These are phyloP conservation scores for Asclepias syriaca DNA, from an alignment of 257 asterid genomes.

Conservation along the genomic window DNA sequence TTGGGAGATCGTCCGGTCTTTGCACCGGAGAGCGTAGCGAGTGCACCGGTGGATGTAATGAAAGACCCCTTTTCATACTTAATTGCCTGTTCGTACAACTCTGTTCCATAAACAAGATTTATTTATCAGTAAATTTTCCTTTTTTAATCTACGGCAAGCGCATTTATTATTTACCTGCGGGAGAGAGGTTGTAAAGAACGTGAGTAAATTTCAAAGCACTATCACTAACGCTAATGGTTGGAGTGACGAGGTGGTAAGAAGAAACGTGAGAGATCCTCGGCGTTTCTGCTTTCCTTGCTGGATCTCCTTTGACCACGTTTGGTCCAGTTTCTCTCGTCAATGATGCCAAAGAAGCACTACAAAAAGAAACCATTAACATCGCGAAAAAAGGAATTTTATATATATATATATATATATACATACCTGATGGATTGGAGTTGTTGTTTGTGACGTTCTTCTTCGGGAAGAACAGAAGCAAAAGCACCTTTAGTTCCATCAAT, in stretches of 20 bases:
- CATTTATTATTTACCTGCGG: slow-evolving; percentile 47
- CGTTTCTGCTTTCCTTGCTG: slow-evolving; percentile 48
- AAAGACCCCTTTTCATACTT: slow-evolving; percentile 63
- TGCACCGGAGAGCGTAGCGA: slow-evolving; percentile 73
- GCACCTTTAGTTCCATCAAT: slow-evolving; percentile 36
- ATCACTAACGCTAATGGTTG: slow-evolving; percentile 51
- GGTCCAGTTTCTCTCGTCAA: slow-evolving; percentile 82
- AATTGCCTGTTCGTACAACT: slow-evolving; percentile 68
- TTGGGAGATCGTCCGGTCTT: slow-evolving; percentile 80
- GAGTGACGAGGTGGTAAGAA: slow-evolving; percentile 34
- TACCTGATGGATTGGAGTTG: slow-evolving; percentile 82
- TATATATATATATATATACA: too few species aligned
- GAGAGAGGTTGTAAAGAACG: slow-evolving; percentile 78
- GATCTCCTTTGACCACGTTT: slow-evolving; percentile 81
- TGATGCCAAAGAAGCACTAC: slow-evolving; percentile 77
- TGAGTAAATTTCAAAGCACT: slow-evolving; percentile 78
- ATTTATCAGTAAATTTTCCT: neutral
- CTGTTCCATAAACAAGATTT: slow-evolving; percentile 22
- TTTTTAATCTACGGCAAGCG: neutral
- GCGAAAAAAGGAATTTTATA: neutral
- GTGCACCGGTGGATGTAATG: slow-evolving; percentile 61
- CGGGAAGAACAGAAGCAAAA: slow-evolving; percentile 33
- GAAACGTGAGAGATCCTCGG: slow-evolving; percentile 33
- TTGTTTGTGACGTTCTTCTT: slow-evolving; percentile 58
- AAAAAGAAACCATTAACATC: neutral